A percentile compares a stretch with the other conserved stretches of the same genome.
These are phyloP conservation scores for Pisolithus microcarpus DNA, from an alignment of 768 basidiomycete species.

Conservation along the genomic window DNA sequence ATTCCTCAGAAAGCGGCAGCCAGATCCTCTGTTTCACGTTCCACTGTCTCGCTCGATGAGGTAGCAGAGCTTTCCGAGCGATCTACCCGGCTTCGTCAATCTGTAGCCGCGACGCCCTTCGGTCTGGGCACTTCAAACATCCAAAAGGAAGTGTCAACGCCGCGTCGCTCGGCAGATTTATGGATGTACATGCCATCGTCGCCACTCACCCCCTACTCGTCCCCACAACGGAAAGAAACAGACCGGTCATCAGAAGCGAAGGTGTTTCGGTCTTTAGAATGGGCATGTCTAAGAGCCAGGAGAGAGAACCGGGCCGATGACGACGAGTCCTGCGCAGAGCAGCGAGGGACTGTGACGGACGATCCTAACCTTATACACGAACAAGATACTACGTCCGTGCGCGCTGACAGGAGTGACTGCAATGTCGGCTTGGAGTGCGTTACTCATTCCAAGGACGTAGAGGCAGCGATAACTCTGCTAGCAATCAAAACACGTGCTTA, in stretches of 20 bases:
- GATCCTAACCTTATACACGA: slow-evolving; percentile 13
- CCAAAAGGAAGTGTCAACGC: not conserved
- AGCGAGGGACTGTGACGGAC: slow-evolving; percentile 10
- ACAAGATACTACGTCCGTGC: slow-evolving; percentile 2
- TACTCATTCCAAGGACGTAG: slow-evolving; percentile 27
- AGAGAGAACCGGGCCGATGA: slow-evolving; percentile 21
- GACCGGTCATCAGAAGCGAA: slow-evolving; percentile 28
- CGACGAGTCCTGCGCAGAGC: slow-evolving; percentile 9
- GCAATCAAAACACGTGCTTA: slow-evolving; percentile 24
- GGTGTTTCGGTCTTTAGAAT: slow-evolving; percentile 55
- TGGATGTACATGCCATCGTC: slow-evolving; percentile 28
- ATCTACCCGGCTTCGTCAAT: slow-evolving; percentile 10
- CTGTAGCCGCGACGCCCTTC: slow-evolving; percentile 11
- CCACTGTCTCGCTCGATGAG: slow-evolving; percentile 24
- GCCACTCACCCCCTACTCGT: slow-evolving; percentile 15
- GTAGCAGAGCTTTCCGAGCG: slow-evolving; percentile 27
- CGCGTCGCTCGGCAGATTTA: slow-evolving; percentile 15
- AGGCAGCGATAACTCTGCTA: slow-evolving; percentile 31
- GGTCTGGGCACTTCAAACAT: slow-evolving; percentile 22
- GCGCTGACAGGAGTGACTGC: not conserved
- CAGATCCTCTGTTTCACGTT: slow-evolving; percentile 15
- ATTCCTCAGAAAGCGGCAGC: not conserved
- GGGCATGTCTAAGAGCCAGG: slow-evolving; percentile 57
- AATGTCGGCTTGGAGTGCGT: slow-evolving; percentile 1
- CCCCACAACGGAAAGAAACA: slow-evolving; percentile 17